phyloP scores from a whole-genome alignment of 768 basidiomycete genomes.

The Sarcomyxa edulis region DNA sequence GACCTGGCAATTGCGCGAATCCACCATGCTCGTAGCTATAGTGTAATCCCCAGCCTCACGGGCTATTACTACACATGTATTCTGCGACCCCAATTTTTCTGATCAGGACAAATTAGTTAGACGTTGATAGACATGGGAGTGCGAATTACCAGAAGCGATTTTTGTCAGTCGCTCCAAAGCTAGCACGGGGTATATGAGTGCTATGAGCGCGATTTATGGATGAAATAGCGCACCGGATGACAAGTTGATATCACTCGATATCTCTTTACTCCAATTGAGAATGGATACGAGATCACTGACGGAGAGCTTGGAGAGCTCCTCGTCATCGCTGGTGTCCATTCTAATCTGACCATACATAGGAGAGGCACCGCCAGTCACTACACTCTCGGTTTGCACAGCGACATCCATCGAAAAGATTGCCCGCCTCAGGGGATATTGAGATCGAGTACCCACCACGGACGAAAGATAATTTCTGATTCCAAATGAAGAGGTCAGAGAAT shows the following conservation, averaged over 20 bases:
- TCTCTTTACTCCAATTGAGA: conserved; percentile 70
- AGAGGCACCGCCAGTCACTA: conserved; percentile 19
- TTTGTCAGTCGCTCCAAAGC: conserved; percentile 68
- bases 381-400: conserved; percentile 57
- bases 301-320: conserved; percentile 47
- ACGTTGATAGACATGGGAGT: no score
- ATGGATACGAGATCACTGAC: conserved; percentile 64
- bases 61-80: conserved; percentile 63
- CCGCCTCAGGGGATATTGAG: conserved; percentile 45
- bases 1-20: conserved; percentile 57
- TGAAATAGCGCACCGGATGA: conserved; percentile 48
- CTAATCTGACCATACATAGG: conserved; percentile 24
- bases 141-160: conserved; percentile 53
- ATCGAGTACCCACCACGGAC: conserved; percentile 35
- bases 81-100: conserved; percentile 66
- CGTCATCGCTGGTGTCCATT: conserved; percentile 38
- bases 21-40: conserved; percentile 60
- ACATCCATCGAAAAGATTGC: conserved; percentile 54
- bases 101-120: no score
- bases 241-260: conserved; percentile 68
- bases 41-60: conserved; percentile 68
- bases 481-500: neutral
- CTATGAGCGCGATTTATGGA: conserved; percentile 4
- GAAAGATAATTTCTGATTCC: conserved; percentile 43
- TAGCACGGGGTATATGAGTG: conserved; percentile 18